Conservation (phyloP, 306 rosid genomes). For the Vachellia pachyceras region DNA sequence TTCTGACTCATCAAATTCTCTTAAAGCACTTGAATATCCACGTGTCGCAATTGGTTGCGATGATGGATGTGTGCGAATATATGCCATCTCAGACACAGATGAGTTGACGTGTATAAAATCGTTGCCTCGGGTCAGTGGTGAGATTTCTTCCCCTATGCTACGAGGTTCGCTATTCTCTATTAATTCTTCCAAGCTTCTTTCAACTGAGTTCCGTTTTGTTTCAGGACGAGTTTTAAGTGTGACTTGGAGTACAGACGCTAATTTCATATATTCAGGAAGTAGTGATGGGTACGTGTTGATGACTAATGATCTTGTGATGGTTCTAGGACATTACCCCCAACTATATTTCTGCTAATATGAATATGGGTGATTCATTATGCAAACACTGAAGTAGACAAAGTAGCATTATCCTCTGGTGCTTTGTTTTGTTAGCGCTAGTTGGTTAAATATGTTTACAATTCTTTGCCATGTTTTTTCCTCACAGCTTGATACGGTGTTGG, state of each 20-base stretch:
- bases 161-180: constrained; percentile 3
- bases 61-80: constrained; percentile 80
- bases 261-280: constrained; percentile 80
- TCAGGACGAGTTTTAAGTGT: constrained; percentile 85
- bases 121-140: constrained; percentile 87
- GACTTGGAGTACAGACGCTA: constrained; percentile 84
- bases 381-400: neutral
- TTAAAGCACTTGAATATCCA: constrained; percentile 43
- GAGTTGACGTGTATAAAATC: constrained; percentile 69
- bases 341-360: neutral
- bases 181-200: neutral
- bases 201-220: constrained; percentile 28
- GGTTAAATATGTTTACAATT: neutral
- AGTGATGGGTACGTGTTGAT: constrained; percentile 80
- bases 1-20: constrained; percentile 45
- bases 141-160: constrained; percentile 44
- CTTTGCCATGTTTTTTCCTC: constrained; percentile 9
- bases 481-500: constrained; percentile 87
- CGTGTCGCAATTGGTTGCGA: constrained; percentile 74
- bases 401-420: neutral
- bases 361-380: neutral
- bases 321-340: neutral
- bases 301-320: constrained; percentile 8
- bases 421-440: neutral
- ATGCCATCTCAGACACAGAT: constrained; percentile 59